phyloP scores from a whole-genome alignment of 495 filamentous ascomycete species.

The Aspergillus funiculosus region DNA sequence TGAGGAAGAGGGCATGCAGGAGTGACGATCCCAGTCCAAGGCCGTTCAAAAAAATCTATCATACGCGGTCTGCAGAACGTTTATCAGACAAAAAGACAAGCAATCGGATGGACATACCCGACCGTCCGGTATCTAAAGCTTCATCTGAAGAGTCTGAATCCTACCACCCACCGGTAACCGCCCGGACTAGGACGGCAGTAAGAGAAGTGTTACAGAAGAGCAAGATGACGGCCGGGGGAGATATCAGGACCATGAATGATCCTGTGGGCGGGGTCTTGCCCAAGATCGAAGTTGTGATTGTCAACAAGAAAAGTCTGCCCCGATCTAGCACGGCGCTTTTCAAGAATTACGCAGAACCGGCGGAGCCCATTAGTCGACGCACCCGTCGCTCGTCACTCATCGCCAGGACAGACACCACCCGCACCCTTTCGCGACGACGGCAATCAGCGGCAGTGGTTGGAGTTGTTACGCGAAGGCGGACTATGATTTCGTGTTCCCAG shows the following conservation, averaged over 20 bases:
- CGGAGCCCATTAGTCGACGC: conserved; percentile 5
- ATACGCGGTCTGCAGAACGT: conserved; percentile 5
- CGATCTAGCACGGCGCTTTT: not conserved
- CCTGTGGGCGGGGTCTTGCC: conserved; percentile 2
- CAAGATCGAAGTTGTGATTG: conserved; percentile 37
- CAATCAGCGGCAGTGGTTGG: not conserved
- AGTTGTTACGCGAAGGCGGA: conserved; percentile 2
- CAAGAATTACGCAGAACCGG: not conserved
- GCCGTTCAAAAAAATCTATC: conserved; percentile 27
- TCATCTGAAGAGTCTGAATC: conserved; percentile 8
- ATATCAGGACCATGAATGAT: not conserved
- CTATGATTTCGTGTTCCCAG: conserved; percentile 27
- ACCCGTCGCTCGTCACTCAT: conserved; percentile 6
- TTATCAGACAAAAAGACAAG: not conserved
- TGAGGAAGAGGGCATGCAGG: conserved; percentile 21
- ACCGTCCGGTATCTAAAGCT: not conserved
- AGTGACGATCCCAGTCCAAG: conserved; percentile 14
- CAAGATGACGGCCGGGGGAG: not conserved
- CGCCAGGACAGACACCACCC: not conserved
- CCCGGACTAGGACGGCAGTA: conserved; percentile 18
- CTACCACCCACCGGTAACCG: conserved; percentile 19
- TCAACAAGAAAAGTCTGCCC: conserved; percentile 23
- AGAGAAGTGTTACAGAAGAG: conserved; percentile 6
- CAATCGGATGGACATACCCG: not conserved
- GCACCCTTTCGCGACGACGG: conserved; percentile 2